Conservation (phyloP, 306 rosid genomes). For the Clitoria ternatea region DNA sequence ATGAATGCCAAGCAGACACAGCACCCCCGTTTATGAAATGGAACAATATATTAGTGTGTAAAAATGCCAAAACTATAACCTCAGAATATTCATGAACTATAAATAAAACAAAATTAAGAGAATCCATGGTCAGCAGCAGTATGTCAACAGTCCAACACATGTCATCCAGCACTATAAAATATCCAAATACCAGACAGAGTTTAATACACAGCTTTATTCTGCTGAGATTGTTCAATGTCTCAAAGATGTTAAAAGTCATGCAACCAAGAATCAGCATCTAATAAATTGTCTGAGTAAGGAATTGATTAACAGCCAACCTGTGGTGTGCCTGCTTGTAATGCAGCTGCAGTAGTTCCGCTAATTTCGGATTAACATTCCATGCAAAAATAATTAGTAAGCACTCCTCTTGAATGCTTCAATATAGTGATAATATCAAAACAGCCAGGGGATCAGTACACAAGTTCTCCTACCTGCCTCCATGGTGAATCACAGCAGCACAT, state of each 20-base stretch:
- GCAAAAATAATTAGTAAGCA: constrained; percentile 26
- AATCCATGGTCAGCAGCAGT: not conserved
- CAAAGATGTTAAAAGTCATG: constrained; percentile 1
- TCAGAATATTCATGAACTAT: not conserved
- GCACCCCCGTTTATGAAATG: not conserved
- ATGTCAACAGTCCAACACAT: not conserved
- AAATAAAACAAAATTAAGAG: not conserved
- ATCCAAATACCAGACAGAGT: not conserved
- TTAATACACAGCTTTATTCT: not conserved
- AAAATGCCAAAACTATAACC: not conserved
- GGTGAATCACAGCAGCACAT: constrained; percentile 74
- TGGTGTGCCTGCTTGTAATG: constrained; percentile 68
- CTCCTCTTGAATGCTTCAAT: constrained; percentile 6
- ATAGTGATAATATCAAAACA: constrained; percentile 2
- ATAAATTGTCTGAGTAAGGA: not conserved
- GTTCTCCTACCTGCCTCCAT: constrained; percentile 78
- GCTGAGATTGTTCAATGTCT: not conserved
- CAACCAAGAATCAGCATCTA: not conserved
- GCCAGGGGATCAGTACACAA: not conserved
- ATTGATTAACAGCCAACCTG: constrained; percentile 52
- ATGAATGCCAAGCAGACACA: not conserved
- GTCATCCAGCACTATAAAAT: not conserved
- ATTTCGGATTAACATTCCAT: constrained; percentile 16
- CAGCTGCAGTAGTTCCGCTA: constrained; percentile 89
- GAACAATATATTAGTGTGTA: not conserved